Evolutionary conservation across 352 stramenopile genomes (phyloP), one percentile per base, ranked within the genome.

Genomic region (Hyaloperonospora brassicae): DNA sequence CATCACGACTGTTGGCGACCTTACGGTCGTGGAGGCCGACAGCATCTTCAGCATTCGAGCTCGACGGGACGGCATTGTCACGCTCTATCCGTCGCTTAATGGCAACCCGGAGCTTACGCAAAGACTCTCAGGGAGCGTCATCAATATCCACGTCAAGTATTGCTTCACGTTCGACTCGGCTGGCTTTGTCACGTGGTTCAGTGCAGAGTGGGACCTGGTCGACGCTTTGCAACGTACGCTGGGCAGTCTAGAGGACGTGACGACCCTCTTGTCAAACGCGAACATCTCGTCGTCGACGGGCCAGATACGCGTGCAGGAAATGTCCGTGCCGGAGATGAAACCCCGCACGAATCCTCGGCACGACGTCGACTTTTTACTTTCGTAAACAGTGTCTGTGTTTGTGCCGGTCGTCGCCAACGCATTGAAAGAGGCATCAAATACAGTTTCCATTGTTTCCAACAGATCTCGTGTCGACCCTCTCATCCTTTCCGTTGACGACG

Each of bases 231-330:
- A 84, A 17, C 52, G 54, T 10, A 36, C 64, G 9, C 54, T 86
- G 4, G 72, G 69, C 1, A 66, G 55, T 40, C 56, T 88, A 8
- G 44, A 47, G 2, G 72, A 73, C 24, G 74, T 79, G 1, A 57
- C 61, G 2, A 41, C 53, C 23, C 58, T 81, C 44, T 76, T 86
- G 45, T 43, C 59, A 11, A 62, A 50, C 13, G 65, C 76, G 14
- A 70, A 74, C 24, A 82, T 88, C 38, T 84, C 75, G 53, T 82
- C 62, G 27, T 64, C 56, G 5, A 85, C 78, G 8, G 70, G 75
- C 0, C 71, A 84, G 52, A 86, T 71, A n/a, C 45, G 38, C 12
- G 47, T 66, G 5, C 41, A 61, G 9, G 34, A 64, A 1, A n/a
- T 14, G 10, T 42, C 24, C 36, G 50, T 38, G 5, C 35, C 54